Base-by-base conservation (phyloP, 768 basidiomycete species). In the Mycena latifolia region DNA sequence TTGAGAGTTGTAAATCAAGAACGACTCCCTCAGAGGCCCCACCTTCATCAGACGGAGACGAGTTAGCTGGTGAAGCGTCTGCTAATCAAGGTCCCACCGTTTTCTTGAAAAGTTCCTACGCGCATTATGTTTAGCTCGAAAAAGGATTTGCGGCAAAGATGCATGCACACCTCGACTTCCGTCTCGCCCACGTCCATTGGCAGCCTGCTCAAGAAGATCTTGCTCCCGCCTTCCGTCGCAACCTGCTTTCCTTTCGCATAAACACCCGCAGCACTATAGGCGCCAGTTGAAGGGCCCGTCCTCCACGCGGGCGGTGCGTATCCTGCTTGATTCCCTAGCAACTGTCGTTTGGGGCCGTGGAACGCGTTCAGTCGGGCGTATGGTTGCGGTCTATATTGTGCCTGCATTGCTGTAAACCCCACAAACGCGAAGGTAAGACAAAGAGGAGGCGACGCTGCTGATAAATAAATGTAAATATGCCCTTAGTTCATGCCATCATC, bases 1-100 rank as follows among this genome's bases (percentile, higher is more conserved):
- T 71, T 92, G 88, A 3, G 86, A 88, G 75, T 93, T 94, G 79
- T 91, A 90, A 20, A 93, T 84, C 71, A 93, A 71, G 66, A 93
- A 91, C 28, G 80, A 82, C 43, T 93, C 91, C 73, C 84, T 88
- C 64, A 93, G 75, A 0, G 92, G 90, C 3, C 92, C 92, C 27
- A 94, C 83, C 0, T 43, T 43, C 5, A 37, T 17, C 41, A 5
- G 7, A 22, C 20, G 41, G 14, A 20, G 41, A 2, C 20, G 41
- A 43, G 11, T 43, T n/a, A 43, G 41, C 20, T 20, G 20, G 41
- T 3, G n/a, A 43, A 43, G 41, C 41, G 41, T n/a, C 20, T 43
- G 20, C 18, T n/a, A 43, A 11, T 2, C 17, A n/a, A 8, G 92
- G 90, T 5, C 92, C 92, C 25, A 94, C 83, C 0, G 92, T 94